Percentiles rank a stretch among this genome's conserved stretches.
phyloP scores from a whole-genome alignment of 371 early-diverging fungal genomes.

The Massospora cicadina region DNA sequence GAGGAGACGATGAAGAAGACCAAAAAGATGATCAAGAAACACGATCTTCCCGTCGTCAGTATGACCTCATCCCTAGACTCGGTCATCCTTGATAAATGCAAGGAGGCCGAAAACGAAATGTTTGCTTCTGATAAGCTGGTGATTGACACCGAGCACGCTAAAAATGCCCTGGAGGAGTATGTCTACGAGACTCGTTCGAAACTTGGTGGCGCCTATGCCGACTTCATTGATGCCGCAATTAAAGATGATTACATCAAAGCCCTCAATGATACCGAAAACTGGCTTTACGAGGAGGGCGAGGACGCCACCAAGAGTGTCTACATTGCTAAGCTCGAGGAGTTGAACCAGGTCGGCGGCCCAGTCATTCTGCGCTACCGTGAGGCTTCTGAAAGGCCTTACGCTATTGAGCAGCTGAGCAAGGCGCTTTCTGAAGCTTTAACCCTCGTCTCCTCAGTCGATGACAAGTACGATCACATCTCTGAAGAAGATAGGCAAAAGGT shows the following conservation, averaged over 20 bases:
- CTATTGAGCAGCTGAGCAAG: slow-evolving; percentile 62
- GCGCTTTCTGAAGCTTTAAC: slow-evolving; percentile 47
- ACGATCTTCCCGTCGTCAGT: slow-evolving; percentile 54
- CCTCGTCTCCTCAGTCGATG: slow-evolving; percentile 55
- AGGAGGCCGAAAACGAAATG: slow-evolving; percentile 76
- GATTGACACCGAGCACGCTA: slow-evolving; percentile 78
- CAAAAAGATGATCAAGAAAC: slow-evolving; percentile 82
- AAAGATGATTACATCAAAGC: slow-evolving; percentile 46
- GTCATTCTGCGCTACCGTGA: slow-evolving; percentile 66
- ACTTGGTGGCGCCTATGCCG: slow-evolving; percentile 51
- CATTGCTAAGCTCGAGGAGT: slow-evolving; percentile 54
- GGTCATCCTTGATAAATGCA: slow-evolving; percentile 35
- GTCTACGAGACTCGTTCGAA: slow-evolving; percentile 91
- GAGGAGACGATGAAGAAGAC: slow-evolving; percentile 23
- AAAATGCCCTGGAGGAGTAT: slow-evolving; percentile 94
- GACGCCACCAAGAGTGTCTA: slow-evolving; percentile 80
- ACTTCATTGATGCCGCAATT: slow-evolving; percentile 51
- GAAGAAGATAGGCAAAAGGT: slow-evolving; percentile 69
- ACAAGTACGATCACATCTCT: slow-evolving; percentile 74
- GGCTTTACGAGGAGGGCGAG: slow-evolving; percentile 95
- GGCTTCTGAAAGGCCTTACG: slow-evolving; percentile 64
- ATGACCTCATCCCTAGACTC: slow-evolving; percentile 35
- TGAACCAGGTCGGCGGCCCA: slow-evolving; percentile 71
- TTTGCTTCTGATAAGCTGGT: slow-evolving; percentile 68
- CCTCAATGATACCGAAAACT: slow-evolving; percentile 75